These are phyloP conservation scores for Ogataea degrootiae DNA, from an alignment of 805 yeast genomes.

Conservation along the genomic window DNA sequence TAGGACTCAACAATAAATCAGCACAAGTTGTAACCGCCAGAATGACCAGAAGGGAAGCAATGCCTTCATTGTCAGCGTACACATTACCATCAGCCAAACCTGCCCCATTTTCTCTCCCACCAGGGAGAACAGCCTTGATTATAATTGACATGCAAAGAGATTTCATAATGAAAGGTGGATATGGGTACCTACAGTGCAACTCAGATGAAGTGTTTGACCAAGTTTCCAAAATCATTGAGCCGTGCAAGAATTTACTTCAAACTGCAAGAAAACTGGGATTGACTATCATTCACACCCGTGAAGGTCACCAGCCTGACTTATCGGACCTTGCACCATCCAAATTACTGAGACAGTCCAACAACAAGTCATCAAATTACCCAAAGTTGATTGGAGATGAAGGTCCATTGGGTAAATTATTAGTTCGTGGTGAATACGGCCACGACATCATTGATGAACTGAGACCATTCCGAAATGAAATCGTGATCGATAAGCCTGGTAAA, in stretches of 20 bases:
- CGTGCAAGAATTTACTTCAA: conserved; percentile 17
- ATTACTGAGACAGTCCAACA: conserved; percentile 20
- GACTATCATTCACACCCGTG: conserved; percentile 29
- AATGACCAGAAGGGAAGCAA: neutral
- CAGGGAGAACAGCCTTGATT: conserved; percentile 22
- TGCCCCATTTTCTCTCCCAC: conserved; percentile 6
- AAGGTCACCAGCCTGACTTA: conserved; percentile 27
- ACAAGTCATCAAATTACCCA: conserved; percentile 15
- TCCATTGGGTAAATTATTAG: conserved; percentile 29
- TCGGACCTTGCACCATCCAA: conserved; percentile 28
- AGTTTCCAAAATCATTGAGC: conserved; percentile 20
- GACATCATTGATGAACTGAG: conserved; percentile 28
- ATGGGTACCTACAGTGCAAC: conserved; percentile 20
- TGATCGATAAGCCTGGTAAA: conserved; percentile 31
- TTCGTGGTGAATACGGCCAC: conserved; percentile 30
- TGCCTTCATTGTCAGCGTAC: too few relatives aligned
- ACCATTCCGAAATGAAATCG: conserved; percentile 23
- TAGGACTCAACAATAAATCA: too few relatives aligned
- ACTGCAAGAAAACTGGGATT: conserved; percentile 26
- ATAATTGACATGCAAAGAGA: conserved; percentile 32
- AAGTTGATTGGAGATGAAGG: conserved; percentile 27
- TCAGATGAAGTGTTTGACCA: conserved; percentile 6
- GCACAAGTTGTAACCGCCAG: too few relatives aligned
- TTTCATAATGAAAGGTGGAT: conserved; percentile 27
- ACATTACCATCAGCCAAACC: conserved; percentile 7